phyloP scores from a whole-genome alignment of 371 early-diverging fungal genomes.

The Mucor saturninus region DNA sequence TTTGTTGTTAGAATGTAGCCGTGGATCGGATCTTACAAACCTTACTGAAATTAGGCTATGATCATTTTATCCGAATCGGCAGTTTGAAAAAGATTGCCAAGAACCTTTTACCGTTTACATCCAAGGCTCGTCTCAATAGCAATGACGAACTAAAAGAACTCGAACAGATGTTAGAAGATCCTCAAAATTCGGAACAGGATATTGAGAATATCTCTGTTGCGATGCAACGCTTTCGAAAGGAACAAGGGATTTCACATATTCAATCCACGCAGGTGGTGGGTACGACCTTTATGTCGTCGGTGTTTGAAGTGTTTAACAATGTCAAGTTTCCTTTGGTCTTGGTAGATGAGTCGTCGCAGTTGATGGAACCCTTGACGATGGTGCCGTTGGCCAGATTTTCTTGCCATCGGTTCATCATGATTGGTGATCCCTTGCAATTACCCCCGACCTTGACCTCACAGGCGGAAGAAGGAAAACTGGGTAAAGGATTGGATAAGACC shows the following conservation, averaged over 20 bases:
- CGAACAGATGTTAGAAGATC: slow-evolving; percentile 70
- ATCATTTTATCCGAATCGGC: slow-evolving; percentile 84
- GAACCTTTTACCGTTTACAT: slow-evolving; percentile 70
- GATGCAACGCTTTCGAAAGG: slow-evolving; percentile 64
- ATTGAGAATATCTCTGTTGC: slow-evolving; percentile 64
- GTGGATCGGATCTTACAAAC: slow-evolving; percentile 85
- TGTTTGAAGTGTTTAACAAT: slow-evolving; percentile 70
- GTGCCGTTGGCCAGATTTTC: slow-evolving; percentile 77
- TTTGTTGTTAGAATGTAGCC: slow-evolving; percentile 68
- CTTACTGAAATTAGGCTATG: slow-evolving; percentile 74
- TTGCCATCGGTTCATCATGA: slow-evolving; percentile 71
- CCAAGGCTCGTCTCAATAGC: slow-evolving; percentile 55
- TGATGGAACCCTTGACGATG: slow-evolving; percentile 88
- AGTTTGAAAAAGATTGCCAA: slow-evolving; percentile 81
- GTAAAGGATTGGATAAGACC: slow-evolving; percentile 79
- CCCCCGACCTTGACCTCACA: slow-evolving; percentile 78
- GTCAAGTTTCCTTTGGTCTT: slow-evolving; percentile 73
- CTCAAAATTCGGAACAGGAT: slow-evolving; percentile 57
- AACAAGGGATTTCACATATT: slow-evolving; percentile 57
- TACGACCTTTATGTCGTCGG: slow-evolving; percentile 81
- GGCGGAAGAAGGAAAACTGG: slow-evolving; percentile 42
- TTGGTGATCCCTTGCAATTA: slow-evolving; percentile 92
- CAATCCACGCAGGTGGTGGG: slow-evolving; percentile 68
- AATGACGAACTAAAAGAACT: slow-evolving; percentile 75
- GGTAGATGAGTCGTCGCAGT: slow-evolving; percentile 88